A percentile compares a stretch with the other conserved stretches of the same genome.
Conservation (phyloP, 1,284 basidiomycete genomes). For the Cerioporus squamosus region DNA sequence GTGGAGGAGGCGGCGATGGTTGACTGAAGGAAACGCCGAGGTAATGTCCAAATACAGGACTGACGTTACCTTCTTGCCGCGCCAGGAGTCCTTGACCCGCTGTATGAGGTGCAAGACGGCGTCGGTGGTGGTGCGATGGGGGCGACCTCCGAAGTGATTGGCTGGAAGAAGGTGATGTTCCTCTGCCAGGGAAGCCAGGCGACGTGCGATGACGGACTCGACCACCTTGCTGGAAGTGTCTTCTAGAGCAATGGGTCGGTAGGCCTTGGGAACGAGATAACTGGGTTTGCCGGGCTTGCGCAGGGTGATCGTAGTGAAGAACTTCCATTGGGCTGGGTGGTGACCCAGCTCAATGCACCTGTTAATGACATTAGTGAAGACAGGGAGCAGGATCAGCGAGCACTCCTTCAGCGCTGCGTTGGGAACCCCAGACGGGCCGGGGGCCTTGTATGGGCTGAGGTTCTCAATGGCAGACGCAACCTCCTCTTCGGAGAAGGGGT, state of each 20-base stretch:
- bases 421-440: conserved; percentile 37
- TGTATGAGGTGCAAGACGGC: conserved; percentile 35
- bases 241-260: conserved; percentile 43
- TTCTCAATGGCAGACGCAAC: conserved; percentile 19
- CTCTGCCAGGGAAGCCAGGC: conserved; percentile 25
- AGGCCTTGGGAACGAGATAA: conserved; percentile 40
- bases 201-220: conserved; percentile 27
- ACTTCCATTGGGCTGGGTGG: conserved; percentile 39
- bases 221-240: conserved; percentile 40
- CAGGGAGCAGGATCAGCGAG: conserved; percentile 27
- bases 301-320: conserved; percentile 39
- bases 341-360: conserved; percentile 2
- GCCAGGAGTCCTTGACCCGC: conserved; percentile 39
- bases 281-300: conserved; percentile 42
- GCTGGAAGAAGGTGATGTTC: conserved; percentile 28
- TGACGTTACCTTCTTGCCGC: conserved; percentile 30
- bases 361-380: conserved; percentile 36
- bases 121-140: conserved; percentile 26
- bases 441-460: conserved; percentile 39
- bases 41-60: conserved; percentile 43
- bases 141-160: conserved; percentile 31
- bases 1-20: conserved; percentile 33
- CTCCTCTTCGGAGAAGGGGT: conserved; percentile 21
- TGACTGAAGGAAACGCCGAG: conserved; percentile 42
- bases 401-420: conserved; percentile 39